Conservation (phyloP, 768 basidiomycete genomes). For the Coprinellus aureogranulatus region DNA sequence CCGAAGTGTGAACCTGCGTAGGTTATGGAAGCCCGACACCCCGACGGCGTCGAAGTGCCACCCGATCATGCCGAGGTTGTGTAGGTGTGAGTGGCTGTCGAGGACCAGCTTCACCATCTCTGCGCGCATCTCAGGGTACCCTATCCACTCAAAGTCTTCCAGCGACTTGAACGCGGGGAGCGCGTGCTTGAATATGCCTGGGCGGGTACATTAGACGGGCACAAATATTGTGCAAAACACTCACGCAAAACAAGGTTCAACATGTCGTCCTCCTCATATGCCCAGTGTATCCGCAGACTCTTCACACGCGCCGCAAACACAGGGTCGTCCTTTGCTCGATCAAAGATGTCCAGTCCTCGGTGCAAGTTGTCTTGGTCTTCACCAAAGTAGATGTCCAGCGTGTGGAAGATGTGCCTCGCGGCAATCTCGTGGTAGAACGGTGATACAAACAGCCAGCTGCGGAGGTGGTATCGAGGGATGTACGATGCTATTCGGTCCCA, state of each 20-base stretch:
- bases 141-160: slow-evolving; percentile 72
- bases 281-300: slow-evolving; percentile 63
- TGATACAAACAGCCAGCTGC: slow-evolving; percentile 68
- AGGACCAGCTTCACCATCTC: slow-evolving; percentile 63
- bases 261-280: slow-evolving; percentile 68
- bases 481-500: slow-evolving; percentile 65
- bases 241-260: slow-evolving; percentile 59
- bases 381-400: slow-evolving; percentile 65
- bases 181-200: slow-evolving; percentile 59
- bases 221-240: too few relatives aligned
- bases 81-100: slow-evolving; percentile 50
- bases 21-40: slow-evolving; percentile 57
- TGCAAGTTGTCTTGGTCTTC: slow-evolving; percentile 61
- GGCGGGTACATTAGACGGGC: too few relatives aligned
- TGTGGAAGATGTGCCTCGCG: slow-evolving; percentile 62
- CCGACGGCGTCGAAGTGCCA: slow-evolving; percentile 76
- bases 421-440: slow-evolving; percentile 65
- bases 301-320: slow-evolving; percentile 60
- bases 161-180: slow-evolving; percentile 62
- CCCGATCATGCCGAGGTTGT: slow-evolving; percentile 62
- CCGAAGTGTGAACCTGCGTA: slow-evolving; percentile 64
- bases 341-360: slow-evolving; percentile 64
- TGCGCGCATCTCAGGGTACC: slow-evolving; percentile 65
- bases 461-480: slow-evolving; percentile 63
- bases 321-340: slow-evolving; percentile 61